These are phyloP conservation scores for Polysphondylium violaceum DNA, from an alignment of 78 protist species.

Conservation along the genomic window DNA sequence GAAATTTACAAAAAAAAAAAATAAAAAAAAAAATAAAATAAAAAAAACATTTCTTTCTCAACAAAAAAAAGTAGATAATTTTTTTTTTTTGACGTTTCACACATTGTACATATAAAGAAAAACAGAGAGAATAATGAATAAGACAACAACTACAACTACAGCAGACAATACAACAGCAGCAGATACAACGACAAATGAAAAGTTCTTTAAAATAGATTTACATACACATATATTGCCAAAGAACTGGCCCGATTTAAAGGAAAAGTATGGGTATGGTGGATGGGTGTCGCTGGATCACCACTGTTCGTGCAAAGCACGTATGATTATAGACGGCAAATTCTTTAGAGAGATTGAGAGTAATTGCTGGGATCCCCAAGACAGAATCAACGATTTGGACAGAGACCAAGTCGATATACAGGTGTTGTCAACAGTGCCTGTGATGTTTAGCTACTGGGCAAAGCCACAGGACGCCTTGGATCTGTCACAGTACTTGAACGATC, in stretches of 20 bases:
- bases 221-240: conserved; percentile 95
- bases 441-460: conserved; percentile 95
- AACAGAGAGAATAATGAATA: background rate
- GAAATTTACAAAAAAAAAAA: too few relatives aligned
- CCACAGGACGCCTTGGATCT: conserved; percentile 88
- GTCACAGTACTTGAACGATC: conserved; percentile 92
- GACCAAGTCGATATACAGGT: conserved; percentile 90
- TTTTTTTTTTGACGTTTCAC: too few relatives aligned
- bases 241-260: conserved; percentile 83
- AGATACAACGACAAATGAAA: conserved; percentile 16
- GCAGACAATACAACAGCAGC: conserved; percentile 19
- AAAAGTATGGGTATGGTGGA: conserved; percentile 89
- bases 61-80: background rate
- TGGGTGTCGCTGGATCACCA: conserved; percentile 88
- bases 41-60: background rate
- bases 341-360: conserved; percentile 90
- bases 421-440: conserved; percentile 89
- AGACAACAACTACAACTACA: conserved; percentile 4
- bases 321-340: conserved; percentile 85
- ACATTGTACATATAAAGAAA: too few relatives aligned
- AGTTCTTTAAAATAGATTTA: conserved; percentile 82
- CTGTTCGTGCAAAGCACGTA: conserved; percentile 73
- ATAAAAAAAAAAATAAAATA: background rate
- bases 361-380: conserved; percentile 86
- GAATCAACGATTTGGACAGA: conserved; percentile 85